These are phyloP conservation scores for Oldenlandia corymbosa DNA, from an alignment of 257 asterid species.

Conservation along the genomic window DNA sequence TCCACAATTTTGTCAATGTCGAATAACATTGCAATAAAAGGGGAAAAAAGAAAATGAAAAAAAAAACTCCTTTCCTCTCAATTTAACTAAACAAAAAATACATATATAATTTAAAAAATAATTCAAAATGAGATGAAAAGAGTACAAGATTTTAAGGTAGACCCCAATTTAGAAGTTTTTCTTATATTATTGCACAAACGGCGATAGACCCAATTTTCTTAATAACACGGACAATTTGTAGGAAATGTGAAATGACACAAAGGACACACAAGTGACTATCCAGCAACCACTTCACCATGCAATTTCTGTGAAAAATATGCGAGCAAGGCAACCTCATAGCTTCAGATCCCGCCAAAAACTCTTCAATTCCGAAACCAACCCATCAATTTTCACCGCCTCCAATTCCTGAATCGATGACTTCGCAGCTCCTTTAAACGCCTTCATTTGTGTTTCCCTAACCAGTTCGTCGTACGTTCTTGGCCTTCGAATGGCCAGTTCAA, in stretches of 20 bases:
- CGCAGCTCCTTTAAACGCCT: neutral
- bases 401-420: neutral
- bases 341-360: neutral
- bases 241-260: neutral
- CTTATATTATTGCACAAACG: no score
- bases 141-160: no score
- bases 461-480: neutral
- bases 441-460: neutral
- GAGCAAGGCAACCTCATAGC: neutral
- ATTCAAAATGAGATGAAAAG: no score
- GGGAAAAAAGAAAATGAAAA: no score
- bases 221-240: neutral
- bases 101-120: no score
- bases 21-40: no score
- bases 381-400: neutral
- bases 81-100: no score
- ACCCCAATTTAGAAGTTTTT: no score
- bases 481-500: neutral
- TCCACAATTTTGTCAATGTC: no score
- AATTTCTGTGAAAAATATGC: neutral
- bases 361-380: neutral
- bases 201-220: no score
- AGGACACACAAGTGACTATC: slow-evolving; percentile 5
- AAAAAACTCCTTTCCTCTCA: no score
- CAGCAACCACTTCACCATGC: neutral